Evolutionary conservation across 768 basidiomycete species (phyloP).

Genomic region (Tulasnella sp.): DNA sequence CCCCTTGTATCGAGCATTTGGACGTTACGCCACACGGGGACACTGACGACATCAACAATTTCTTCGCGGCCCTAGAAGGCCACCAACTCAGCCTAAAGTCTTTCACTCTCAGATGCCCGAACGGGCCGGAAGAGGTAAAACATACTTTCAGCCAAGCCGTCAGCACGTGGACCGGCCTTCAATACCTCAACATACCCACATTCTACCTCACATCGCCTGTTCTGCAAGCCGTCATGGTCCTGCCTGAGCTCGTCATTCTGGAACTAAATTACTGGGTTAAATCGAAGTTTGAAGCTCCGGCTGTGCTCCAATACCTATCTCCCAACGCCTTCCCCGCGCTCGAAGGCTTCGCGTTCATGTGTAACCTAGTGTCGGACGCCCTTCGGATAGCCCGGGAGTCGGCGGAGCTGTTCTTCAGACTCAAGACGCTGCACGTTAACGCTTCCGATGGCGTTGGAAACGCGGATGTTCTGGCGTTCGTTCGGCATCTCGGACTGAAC

Average conservation of each 20-base stretch:
- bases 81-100: neutral
- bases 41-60: neutral
- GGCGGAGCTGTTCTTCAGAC: neutral
- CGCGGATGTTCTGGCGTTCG: neutral
- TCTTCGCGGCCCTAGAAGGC: neutral
- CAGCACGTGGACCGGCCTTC: neutral
- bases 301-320: neutral
- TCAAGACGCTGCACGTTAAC: neutral
- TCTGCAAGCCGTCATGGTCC: neutral
- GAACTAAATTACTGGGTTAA: neutral
- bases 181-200: neutral
- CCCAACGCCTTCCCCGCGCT: neutral
- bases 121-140: neutral
- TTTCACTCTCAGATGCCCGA: neutral
- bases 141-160: neutral
- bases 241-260: neutral
- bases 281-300: neutral
- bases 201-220: neutral
- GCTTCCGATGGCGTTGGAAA: neutral
- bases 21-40: neutral
- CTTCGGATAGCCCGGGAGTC: neutral
- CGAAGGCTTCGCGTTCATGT: neutral
- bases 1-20: neutral
- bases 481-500: neutral
- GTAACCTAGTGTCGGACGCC: neutral